Conservation (phyloP, 495 filamentous ascomycete genomes). For the Podospora fimiseda region DNA sequence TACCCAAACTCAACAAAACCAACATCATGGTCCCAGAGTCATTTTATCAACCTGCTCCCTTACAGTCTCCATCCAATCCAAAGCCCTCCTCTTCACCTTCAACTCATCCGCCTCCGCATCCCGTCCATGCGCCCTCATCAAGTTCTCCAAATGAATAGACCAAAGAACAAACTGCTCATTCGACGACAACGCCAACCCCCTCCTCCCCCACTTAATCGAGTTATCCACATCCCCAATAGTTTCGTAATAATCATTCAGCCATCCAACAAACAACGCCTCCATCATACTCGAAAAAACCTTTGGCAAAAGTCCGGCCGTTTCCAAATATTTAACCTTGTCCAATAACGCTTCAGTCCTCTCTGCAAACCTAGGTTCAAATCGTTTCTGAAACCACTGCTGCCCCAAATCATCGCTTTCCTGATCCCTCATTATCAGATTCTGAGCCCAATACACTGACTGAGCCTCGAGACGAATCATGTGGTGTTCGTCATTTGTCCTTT, state of each 20-base stretch:
- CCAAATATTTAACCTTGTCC: not conserved
- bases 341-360: constrained; percentile 7
- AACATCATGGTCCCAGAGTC: not conserved
- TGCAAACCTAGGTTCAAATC: constrained; percentile 17
- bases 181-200: constrained; percentile 15
- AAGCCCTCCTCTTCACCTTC: constrained; percentile 9
- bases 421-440: constrained; percentile 22
- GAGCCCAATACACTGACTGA: constrained; percentile 24
- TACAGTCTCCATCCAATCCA: constrained; percentile 21
- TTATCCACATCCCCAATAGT: constrained; percentile 17
- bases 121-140: constrained; percentile 21
- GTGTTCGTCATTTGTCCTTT: constrained; percentile 13
- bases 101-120: constrained; percentile 20
- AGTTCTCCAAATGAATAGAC: constrained; percentile 23
- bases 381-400: constrained; percentile 15
- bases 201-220: constrained; percentile 15
- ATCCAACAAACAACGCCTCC: constrained; percentile 20
- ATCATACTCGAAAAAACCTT: constrained; percentile 15
- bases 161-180: constrained; percentile 27
- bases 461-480: constrained; percentile 25
- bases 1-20: no score
- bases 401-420: constrained; percentile 16
- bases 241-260: constrained; percentile 27
- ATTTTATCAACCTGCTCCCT: constrained; percentile 20
- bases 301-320: constrained; percentile 5